These are phyloP conservation scores for Penicillium robsamsonii DNA, from an alignment of 495 filamentous ascomycete species.

Conservation along the genomic window DNA sequence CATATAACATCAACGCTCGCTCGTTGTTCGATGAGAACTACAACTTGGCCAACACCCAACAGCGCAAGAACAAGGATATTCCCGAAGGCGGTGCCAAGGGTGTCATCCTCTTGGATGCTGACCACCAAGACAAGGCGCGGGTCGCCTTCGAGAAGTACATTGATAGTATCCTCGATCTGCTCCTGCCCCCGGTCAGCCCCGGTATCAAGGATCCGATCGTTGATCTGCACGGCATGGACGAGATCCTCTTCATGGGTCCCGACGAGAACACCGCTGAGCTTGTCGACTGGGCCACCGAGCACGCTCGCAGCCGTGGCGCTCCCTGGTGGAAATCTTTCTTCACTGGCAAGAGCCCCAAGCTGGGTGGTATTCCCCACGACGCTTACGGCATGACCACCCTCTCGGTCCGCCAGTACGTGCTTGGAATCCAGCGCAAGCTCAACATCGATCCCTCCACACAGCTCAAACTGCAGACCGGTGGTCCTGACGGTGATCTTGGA, in stretches of 20 bases:
- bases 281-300: conserved; percentile 96
- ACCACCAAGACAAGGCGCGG: conserved; percentile 86
- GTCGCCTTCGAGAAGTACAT: conserved; percentile 99
- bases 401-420: conserved; percentile 91
- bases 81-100: conserved; percentile 99
- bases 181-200: conserved; percentile 83
- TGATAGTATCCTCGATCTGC: conserved; percentile 92
- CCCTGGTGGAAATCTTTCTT: conserved; percentile 99
- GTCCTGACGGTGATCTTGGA: conserved; percentile 93
- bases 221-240: conserved; percentile 87
- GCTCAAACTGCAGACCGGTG: conserved; percentile 94
- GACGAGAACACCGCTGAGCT: conserved; percentile 98
- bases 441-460: conserved; percentile 79
- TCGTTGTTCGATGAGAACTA: conserved; percentile 98
- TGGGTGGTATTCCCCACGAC: conserved; percentile 96
- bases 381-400: conserved; percentile 96
- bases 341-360: conserved; percentile 93
- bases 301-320: conserved; percentile 82
- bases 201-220: conserved; percentile 99
- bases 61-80: conserved; percentile 99
- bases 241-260: conserved; percentile 97
- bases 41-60: conserved; percentile 95
- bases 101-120: conserved; percentile 89
- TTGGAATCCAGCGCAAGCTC: conserved; percentile 95
- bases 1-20: conserved; percentile 92